A percentile compares a stretch with the other conserved stretches of the same genome.
phyloP scores from a whole-genome alignment of 2,329 filamentous ascomycete species.

The Dothidotthia symphoricarpi region DNA sequence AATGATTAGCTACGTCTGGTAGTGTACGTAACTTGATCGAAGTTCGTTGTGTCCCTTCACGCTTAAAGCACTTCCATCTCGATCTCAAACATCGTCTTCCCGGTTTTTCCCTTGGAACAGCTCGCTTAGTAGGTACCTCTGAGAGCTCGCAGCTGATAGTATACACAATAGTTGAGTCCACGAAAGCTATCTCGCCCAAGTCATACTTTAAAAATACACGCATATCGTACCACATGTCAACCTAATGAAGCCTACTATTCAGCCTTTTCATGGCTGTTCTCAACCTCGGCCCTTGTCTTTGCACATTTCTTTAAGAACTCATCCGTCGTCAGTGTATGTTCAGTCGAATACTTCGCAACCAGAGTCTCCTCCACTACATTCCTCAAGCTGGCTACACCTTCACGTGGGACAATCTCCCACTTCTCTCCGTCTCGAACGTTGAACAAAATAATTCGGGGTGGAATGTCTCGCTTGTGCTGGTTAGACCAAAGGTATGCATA shows the following conservation, averaged over 20 bases:
- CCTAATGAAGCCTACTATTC: neutral
- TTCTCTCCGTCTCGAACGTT: constrained; percentile 9
- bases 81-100: too few relatives aligned
- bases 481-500: constrained; percentile 11
- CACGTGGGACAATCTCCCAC: constrained; percentile 7
- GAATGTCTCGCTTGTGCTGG: constrained; percentile 1
- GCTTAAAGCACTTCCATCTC: too few relatives aligned
- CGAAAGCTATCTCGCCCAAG: too few relatives aligned
- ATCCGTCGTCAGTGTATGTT: constrained; percentile 4
- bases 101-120: too few relatives aligned
- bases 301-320: constrained; percentile 7
- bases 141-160: too few relatives aligned
- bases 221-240: neutral
- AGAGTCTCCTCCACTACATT: constrained; percentile 4
- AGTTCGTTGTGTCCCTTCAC: too few relatives aligned
- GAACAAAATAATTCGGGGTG: constrained; percentile 8
- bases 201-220: too few relatives aligned
- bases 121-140: too few relatives aligned
- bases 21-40: too few relatives aligned
- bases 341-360: constrained; percentile 6
- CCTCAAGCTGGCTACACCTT: constrained; percentile 5
- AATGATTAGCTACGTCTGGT: too few relatives aligned
- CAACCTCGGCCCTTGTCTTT: constrained; percentile 6
- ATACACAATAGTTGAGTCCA: too few relatives aligned
- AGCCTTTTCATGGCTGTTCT: neutral